Evolutionary conservation across 1,284 basidiomycete species (phyloP), one percentile per base, ranked within the genome.

Genomic region (Austroboletus niveus): DNA sequence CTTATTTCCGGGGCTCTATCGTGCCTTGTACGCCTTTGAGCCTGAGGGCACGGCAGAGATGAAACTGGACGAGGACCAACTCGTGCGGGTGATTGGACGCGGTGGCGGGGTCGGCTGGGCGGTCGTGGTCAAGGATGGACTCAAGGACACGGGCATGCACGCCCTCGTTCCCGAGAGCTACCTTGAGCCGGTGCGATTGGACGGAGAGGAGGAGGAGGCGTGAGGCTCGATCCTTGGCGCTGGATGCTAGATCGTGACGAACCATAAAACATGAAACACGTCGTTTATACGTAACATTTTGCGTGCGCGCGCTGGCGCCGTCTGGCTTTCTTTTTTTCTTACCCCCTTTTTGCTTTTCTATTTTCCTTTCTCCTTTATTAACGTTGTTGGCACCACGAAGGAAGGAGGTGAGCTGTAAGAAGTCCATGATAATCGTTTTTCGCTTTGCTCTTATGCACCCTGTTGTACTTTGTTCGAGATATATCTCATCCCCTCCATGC

Each of bases 91-190:
- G 32, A 68, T 89, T 2, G 85, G 85, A 1, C 64, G 85, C 42
- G 86, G 87, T 1, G 87, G 86, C 0, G 87, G 85, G 0, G 82
- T 85, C 4, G 87, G 87, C 0, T 88, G 87, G 86, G 86, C 85
- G 0, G 81, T 88, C 14, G 87, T 82, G 20, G 62, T 70, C 38
- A 65, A 75, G 39, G 71, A 71, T 41, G 78, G 61, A 32, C 57
- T 57, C 63, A 69, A 64, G 48, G 73, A 70, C 45, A 68, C 59
- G 22, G 71, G 71, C 27, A 63, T 69, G 17, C 83, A 85, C 58
- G 83, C 82, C 14, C 73, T 87, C 22, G 85, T 87, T 9, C 84
- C 85, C 0, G 85, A 85, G 65, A 81, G 82, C 55, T 87, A 87
- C 68, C 62, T 87, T 53, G 82, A 84, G 62, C 59, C 72, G 30